These are phyloP conservation scores for Paradendryphiella salina DNA, from an alignment of 2,329 filamentous ascomycete genomes.

Conservation along the genomic window DNA sequence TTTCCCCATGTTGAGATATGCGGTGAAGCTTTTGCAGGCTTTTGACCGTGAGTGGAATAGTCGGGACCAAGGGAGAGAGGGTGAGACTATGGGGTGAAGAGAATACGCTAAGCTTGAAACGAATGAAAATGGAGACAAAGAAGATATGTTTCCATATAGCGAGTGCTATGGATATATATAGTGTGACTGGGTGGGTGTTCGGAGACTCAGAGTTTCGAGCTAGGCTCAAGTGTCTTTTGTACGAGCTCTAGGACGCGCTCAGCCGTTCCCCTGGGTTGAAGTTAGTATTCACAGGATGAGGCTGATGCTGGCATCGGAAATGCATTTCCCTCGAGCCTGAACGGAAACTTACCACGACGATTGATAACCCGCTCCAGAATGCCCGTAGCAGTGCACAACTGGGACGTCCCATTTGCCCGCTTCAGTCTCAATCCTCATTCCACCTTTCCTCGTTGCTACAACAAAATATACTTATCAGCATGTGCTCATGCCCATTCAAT, in stretches of 20 bases:
- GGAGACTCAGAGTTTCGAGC: slow-evolving; percentile 30
- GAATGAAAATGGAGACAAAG: too few species aligned
- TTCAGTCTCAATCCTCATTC: slow-evolving; percentile 71
- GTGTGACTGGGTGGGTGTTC: too few species aligned
- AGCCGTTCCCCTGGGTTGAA: slow-evolving; percentile 45
- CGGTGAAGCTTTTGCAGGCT: slow-evolving; percentile 28
- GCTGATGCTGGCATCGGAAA: too few species aligned
- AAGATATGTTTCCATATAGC: too few species aligned
- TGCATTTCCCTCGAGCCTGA: not conserved
- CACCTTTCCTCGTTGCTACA: slow-evolving; percentile 65
- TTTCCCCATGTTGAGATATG: not conserved
- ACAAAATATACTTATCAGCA: not conserved
- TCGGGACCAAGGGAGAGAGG: slow-evolving; percentile 7
- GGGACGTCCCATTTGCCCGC: slow-evolving; percentile 60
- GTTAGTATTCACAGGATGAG: slow-evolving; percentile 3
- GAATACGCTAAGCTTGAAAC: too few species aligned
- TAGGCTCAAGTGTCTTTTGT: slow-evolving; percentile 28
- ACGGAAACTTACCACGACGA: slow-evolving; percentile 44
- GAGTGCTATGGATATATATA: too few species aligned
- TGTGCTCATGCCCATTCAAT: too few species aligned
- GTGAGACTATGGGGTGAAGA: not conserved
- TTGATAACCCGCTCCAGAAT: slow-evolving; percentile 75
- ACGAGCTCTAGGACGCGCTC: slow-evolving; percentile 49
- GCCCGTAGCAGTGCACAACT: slow-evolving; percentile 77
- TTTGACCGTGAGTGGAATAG: slow-evolving; percentile 45